Conservation (phyloP, 2,329 filamentous ascomycete genomes). For the Aquanectria penicillioides region DNA sequence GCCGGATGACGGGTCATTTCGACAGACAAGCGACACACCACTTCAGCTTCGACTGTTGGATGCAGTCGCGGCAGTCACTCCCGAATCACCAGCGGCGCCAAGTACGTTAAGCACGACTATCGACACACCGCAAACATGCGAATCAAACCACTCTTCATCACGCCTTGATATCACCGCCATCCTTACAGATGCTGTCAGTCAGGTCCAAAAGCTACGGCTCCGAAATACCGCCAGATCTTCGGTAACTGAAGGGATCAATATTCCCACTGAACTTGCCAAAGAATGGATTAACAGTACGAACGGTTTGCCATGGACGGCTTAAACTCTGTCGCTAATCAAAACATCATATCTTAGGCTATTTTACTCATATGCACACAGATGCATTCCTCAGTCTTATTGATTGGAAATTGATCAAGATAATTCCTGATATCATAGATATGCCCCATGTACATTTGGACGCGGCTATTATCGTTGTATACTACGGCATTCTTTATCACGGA, state of each 20-base stretch:
- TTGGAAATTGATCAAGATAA: slow-evolving; percentile 4
- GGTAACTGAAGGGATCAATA: background rate
- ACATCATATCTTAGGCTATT: slow-evolving; percentile 5
- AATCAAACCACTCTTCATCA: background rate
- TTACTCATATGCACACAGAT: slow-evolving; percentile 10
- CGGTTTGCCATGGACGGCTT: no score
- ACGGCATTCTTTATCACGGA: slow-evolving; percentile 25
- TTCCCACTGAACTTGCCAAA: slow-evolving; percentile 7
- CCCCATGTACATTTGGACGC: slow-evolving; percentile 45
- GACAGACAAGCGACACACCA: background rate
- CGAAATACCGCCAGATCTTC: slow-evolving; percentile 4
- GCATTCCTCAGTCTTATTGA: slow-evolving; percentile 12
- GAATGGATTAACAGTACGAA: slow-evolving; percentile 12
- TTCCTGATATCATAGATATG: slow-evolving; percentile 34
- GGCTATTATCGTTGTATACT: slow-evolving; percentile 44
- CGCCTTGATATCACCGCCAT: background rate
- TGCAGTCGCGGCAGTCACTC: slow-evolving; percentile 26
- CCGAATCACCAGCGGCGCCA: slow-evolving; percentile 24
- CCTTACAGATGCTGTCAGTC: slow-evolving; percentile 3
- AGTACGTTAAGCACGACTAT: slow-evolving; percentile 6
- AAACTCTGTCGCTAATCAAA: no score
- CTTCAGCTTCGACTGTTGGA: background rate
- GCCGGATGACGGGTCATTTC: background rate
- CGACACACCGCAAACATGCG: slow-evolving; percentile 12
- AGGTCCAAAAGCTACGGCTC: slow-evolving; percentile 9